These are phyloP conservation scores for Syzygium syzygioides DNA, from an alignment of 441 rosid genomes.

Conservation along the genomic window DNA sequence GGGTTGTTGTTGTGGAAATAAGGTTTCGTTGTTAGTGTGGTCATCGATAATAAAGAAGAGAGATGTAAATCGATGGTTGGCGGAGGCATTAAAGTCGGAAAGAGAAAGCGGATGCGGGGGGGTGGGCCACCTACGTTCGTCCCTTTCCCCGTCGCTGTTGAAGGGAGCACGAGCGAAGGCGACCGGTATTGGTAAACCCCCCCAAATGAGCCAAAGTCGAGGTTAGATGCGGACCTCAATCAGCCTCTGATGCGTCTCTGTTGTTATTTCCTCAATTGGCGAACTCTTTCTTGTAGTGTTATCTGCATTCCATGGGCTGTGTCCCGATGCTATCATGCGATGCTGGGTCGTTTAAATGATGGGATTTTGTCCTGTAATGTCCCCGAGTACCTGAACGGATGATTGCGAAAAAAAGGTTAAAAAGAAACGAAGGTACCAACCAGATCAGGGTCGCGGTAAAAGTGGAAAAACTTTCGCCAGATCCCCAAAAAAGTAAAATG, in stretches of 20 bases:
- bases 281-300: not conserved
- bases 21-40: not conserved
- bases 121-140: not conserved
- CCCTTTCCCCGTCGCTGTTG: not conserved
- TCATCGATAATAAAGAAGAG: not conserved
- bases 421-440: not conserved
- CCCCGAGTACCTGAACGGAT: not conserved
- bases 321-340: not conserved
- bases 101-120: not conserved
- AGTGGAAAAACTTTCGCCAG: not conserved
- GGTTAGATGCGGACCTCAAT: not conserved
- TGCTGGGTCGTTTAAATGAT: not conserved
- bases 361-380: not conserved
- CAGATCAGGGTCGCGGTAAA: not conserved
- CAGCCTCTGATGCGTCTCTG: not conserved
- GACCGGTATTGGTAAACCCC: not conserved
- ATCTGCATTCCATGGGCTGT: not conserved
- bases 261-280: not conserved
- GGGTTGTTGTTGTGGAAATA: too few relatives aligned
- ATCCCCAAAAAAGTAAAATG: not conserved
- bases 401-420: not conserved
- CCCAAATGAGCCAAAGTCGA: not conserved
- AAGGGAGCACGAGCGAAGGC: not conserved
- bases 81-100: not conserved
- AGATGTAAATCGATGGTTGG: not conserved